Evolutionary conservation across 805 yeast genomes (phyloP).

Genomic region (Dipodascopsis uninucleata): DNA sequence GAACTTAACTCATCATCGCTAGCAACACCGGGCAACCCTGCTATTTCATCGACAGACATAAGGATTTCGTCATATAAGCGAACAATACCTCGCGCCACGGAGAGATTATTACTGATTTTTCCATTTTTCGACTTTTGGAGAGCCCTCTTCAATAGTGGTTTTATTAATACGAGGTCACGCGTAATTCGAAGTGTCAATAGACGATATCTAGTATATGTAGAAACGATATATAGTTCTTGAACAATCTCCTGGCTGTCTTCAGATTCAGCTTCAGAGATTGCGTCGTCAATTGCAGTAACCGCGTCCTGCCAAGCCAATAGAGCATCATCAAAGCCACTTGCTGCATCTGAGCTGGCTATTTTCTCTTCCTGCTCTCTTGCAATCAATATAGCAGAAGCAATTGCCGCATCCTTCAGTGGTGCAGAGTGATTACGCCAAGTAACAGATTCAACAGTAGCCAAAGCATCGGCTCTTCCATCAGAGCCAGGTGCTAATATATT

Average conservation of each 20-base stretch:
- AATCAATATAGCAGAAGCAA: conserved; percentile 46
- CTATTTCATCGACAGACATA: conserved; percentile 53
- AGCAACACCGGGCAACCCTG: conserved; percentile 88
- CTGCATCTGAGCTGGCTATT: conserved; percentile 13
- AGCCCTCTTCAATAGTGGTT: conserved; percentile 10
- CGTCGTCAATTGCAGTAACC: conserved; percentile 54
- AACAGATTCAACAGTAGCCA: conserved; percentile 44
- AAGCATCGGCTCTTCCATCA: conserved; percentile 18
- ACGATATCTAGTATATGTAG: conserved; percentile 72
- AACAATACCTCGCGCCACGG: conserved; percentile 39
- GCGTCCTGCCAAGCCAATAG: conserved; percentile 68
- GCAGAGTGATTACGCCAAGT: conserved; percentile 64
- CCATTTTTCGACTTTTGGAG: conserved; percentile 7
- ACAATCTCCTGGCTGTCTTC: conserved; percentile 48
- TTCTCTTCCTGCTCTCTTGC: conserved; percentile 32
- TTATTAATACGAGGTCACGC: conserved; percentile 50
- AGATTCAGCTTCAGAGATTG: conserved; percentile 36
- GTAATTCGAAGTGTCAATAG: conserved; percentile 61
- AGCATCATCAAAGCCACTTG: conserved; percentile 49
- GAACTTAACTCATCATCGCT: conserved; percentile 67
- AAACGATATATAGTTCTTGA: conserved; percentile 65
- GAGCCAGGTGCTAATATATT: conserved; percentile 12
- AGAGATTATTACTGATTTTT: conserved; percentile 1
- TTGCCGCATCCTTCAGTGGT: conserved; percentile 60
- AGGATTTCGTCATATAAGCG: conserved; percentile 52